Evolutionary conservation across 352 stramenopile genomes (phyloP), one percentile per base, ranked within the genome.

Genomic region (Phytophthora palmivora): DNA sequence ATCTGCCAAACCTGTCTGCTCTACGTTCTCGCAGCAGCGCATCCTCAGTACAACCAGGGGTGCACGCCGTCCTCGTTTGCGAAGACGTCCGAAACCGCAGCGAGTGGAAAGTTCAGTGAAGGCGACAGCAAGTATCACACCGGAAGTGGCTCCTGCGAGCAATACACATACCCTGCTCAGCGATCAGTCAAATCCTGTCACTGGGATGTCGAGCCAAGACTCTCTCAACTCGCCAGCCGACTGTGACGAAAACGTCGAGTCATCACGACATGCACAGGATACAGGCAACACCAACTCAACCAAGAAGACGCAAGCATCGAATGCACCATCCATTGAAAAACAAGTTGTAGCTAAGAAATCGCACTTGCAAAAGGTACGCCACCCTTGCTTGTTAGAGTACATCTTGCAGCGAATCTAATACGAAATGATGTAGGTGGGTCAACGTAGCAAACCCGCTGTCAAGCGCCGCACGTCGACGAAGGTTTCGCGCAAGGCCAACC

Each of bases 51-150:
- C 10, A 32, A 21, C 30, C 18, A 54, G 8, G 6, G 30, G 32
- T 32, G 26, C 30, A 44, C 63, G 63, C 14, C 57, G 44, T 15
- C 26, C 62, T 48, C 63, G 67, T 28, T 62, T 76, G 33, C 67
- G 70, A 18, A 63, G 62, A 48, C 67, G 67, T 11, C 70, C 46
- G 21, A 49, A 43, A 22, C 63, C 62, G 14, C 67, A 76, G 34
- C 72, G 72, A 52, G 37, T 57, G 24, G 63, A 63, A 47, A 72
- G 54, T 16, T 0, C 49, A 62, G 24, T n/a, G 12, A 38, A 19
- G 43, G n/a, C 37, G 33, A 22, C n/a, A 15, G 22, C 34, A 61
- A 57, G 12, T 22, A n/a, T 28, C 16, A 54, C 28, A 30, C 36
- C 43, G 9, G 42, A 50, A 44, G 9, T 24, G 15, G 8, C 39